A percentile compares a stretch with the other conserved stretches of the same genome.
Conservation (phyloP, 2,329 filamentous ascomycete species). For the Claviceps sorghi region DNA sequence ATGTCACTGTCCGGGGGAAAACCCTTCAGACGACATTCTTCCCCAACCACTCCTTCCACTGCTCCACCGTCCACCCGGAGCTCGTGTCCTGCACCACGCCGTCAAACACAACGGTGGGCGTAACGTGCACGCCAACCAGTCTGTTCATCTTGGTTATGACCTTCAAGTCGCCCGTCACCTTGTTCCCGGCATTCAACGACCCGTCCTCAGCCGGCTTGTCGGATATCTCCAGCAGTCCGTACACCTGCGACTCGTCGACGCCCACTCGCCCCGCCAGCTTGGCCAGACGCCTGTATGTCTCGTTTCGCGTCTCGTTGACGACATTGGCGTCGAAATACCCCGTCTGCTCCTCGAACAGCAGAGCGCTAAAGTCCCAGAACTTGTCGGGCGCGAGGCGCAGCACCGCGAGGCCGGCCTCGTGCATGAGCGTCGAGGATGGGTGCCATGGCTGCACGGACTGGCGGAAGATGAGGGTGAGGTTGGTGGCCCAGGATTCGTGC, state of each 20-base stretch:
- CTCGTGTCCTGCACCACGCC: constrained; percentile 71
- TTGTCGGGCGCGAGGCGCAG: constrained; percentile 51
- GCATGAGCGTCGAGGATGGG: constrained; percentile 64
- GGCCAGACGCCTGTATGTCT: constrained; percentile 67
- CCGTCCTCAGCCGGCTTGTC: constrained; percentile 54
- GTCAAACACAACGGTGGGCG: constrained; percentile 79
- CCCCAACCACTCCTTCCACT: constrained; percentile 76
- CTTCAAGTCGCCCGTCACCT: constrained; percentile 75
- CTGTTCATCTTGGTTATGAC: constrained; percentile 66
- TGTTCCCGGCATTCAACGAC: constrained; percentile 62
- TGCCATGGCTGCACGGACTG: constrained; percentile 95
- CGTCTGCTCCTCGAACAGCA: constrained; percentile 50
- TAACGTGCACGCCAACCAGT: constrained; percentile 73
- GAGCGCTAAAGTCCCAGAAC: constrained; percentile 68
- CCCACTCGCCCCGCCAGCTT: constrained; percentile 56
- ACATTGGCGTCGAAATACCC: constrained; percentile 76
- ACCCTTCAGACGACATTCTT: constrained; percentile 29
- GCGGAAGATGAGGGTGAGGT: constrained; percentile 66
- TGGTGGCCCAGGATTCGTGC: constrained; percentile 39
- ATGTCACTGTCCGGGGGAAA: background rate
- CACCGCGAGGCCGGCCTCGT: constrained; percentile 76
- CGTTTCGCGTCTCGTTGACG: constrained; percentile 70
- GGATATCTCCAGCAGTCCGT: constrained; percentile 51
- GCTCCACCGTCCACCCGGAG: constrained; percentile 60
- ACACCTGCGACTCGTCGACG: constrained; percentile 56